phyloP scores from a whole-genome alignment of 1,284 basidiomycete species.

The Wallemia ichthyophaga region DNA sequence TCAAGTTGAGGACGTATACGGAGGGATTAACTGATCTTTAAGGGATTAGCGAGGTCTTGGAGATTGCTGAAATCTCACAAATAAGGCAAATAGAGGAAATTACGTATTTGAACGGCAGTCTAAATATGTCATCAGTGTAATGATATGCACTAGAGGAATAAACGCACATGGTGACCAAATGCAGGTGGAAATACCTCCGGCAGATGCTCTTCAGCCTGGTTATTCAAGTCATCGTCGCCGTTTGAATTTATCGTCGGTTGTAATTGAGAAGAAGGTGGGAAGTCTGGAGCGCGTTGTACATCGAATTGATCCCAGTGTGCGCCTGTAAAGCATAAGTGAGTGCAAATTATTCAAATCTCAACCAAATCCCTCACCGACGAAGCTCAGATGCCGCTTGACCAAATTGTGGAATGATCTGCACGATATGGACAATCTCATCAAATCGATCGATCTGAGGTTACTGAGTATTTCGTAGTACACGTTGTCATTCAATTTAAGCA shows the following conservation, averaged over 20 bases:
- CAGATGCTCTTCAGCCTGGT: background rate
- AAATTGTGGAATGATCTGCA: background rate
- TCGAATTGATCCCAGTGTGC: background rate
- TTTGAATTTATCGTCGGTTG: background rate
- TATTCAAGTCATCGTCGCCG: background rate
- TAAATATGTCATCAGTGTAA: background rate
- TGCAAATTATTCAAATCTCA: background rate
- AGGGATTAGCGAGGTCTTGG: no score
- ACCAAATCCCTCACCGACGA: background rate
- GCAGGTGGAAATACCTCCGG: background rate
- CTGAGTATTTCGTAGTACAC: background rate
- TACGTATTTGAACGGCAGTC: background rate
- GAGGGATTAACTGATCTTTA: background rate
- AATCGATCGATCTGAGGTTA: background rate
- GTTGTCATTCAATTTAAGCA: background rate
- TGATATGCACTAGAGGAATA: background rate
- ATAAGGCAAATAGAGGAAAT: background rate
- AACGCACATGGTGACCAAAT: background rate
- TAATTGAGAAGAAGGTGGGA: background rate
- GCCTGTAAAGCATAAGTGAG: background rate
- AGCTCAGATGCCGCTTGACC: background rate
- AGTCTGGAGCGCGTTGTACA: background rate
- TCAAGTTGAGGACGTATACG: background rate
- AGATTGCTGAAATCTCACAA: background rate
- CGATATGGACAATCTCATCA: background rate